Evolutionary conservation across 2,329 filamentous ascomycete genomes (phyloP), one percentile per base, ranked within the genome.

Genomic region (Didymella segeticola): DNA sequence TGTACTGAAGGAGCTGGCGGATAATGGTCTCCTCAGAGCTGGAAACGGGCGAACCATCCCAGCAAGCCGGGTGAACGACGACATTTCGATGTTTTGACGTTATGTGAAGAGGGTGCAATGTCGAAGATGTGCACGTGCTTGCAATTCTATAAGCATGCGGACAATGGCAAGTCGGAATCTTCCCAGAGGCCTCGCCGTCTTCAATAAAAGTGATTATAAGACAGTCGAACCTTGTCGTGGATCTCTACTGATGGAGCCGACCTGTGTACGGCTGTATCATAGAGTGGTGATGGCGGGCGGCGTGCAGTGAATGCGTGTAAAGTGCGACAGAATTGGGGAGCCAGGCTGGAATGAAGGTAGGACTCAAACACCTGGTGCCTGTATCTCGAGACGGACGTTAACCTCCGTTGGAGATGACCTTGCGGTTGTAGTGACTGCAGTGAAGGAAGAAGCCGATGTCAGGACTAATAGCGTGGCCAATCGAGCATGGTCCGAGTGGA

Each of bases 391-490:
- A 4, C 23, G 4, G 17, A 2, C 22, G 20, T 30, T 8, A 15
- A 8, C 11, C 14, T n/a, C 7, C 34, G 15, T 15, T 22, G 20
- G 20, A 5, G 17, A n/a, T 38, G 38, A n/a, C 22, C 48, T 20
- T 45, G 26, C 26, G 17, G 38, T 15, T 29, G 29, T 38, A 17
- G 43, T 11, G 20, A 34, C 22, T 29, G 22, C 15, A 43, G 34
- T 33, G 37, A 46, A 47, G 48, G 42, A 48, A 20, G 53, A 45
- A 51, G 58, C 56, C 56, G 58, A 64, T 59, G 60, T 62, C 58
- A 53, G 43, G 34, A 36, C 27, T 20, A 34, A 41, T n/a, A 41
- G 31, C 30, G 55, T 57, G 49, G 61, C 65, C 63, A 67, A 66
- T 66, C 38, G 47, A 37, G 29, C 56, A 41, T 15, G 25, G 50